These are phyloP conservation scores for Carex sylvatica DNA, from an alignment of 202 grass and related monocot species.

Conservation along the genomic window DNA sequence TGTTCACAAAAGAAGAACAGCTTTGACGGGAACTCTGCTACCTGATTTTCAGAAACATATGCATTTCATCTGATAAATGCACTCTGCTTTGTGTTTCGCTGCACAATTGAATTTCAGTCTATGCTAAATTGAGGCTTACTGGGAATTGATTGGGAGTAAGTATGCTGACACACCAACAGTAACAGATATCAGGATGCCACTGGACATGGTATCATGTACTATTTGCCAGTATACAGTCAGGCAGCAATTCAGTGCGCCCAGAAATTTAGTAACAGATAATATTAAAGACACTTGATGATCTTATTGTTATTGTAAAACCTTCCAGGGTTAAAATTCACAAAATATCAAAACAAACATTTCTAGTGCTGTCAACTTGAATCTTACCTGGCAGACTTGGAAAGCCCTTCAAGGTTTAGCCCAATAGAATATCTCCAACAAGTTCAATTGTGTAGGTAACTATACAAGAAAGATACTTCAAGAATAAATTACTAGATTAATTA, in stretches of 20 bases:
- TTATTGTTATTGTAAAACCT: neutral
- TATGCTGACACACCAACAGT: neutral
- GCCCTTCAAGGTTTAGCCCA: neutral
- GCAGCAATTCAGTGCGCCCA: neutral
- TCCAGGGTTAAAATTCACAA: neutral
- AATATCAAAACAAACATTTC: neutral
- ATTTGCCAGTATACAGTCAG: neutral
- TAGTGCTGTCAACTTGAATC: neutral
- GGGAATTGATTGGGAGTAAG: neutral
- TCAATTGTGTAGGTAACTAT: neutral
- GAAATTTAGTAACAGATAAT: neutral
- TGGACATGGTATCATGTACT: neutral
- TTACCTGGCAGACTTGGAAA: neutral
- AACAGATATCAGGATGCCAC: neutral
- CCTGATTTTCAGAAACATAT: slow-evolving; percentile 33
- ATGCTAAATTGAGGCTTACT: neutral
- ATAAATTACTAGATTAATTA: neutral
- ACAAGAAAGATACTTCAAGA: neutral
- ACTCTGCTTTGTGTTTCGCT: neutral
- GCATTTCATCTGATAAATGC: neutral
- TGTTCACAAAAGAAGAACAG: slow-evolving; percentile 95
- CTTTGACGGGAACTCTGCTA: slow-evolving; percentile 72
- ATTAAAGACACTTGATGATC: neutral
- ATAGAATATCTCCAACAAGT: neutral
- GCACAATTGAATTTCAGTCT: neutral